Evolutionary conservation across 805 yeast species (phyloP), one percentile per base, ranked within the genome.

Genomic region (Metschnikowia drakensbergensis): DNA sequence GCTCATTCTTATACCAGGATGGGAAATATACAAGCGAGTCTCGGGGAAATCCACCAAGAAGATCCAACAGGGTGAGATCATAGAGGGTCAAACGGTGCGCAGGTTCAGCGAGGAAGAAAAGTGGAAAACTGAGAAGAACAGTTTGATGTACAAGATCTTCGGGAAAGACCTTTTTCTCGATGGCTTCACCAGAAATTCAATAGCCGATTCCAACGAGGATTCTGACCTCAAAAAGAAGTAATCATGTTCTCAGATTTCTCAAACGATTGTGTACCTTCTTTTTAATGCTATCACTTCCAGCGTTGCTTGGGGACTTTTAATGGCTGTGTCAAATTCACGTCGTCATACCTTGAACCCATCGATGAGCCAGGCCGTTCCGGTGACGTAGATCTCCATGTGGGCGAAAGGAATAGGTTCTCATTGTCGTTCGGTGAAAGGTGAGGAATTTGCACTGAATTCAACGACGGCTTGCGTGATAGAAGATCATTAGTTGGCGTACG

Each of bases 121-220:
- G 50, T 72, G 75, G 76, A 53, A 54, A 43, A 67, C 64, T 5
- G 76, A 72, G 52, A 63, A 58, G 51, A 58, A 67, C 38, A 67
- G 72, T 51, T 52, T 61, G 48, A 58, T 64, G 67, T 72, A 72
- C 55, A 64, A 59, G 50, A 39, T 71, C 7, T 72, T 72, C 51
- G 77, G 77, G 0, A 60, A 57, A 37, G 77, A 72, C 47, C 70
- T 68, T 56, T 72, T 64, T 51, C 62, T 71, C 42, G 76, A 72
- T 46, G 76, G 76, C 9, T 70, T 70, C 46, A 72, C 77, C 28
- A 71, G 75, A 48, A 68, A 64, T 49, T 69, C 77, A 3, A 66
- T 72, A 67, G 39, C 49, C 7, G 42, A 40, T 7, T 49, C 46
- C 13, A 36, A 47, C 4, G 37, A 50, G 7, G 45, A 42, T 5